Evolutionary conservation across 1,139 yeast species (phyloP).

Genomic region (Kodamaea ohmeri): DNA sequence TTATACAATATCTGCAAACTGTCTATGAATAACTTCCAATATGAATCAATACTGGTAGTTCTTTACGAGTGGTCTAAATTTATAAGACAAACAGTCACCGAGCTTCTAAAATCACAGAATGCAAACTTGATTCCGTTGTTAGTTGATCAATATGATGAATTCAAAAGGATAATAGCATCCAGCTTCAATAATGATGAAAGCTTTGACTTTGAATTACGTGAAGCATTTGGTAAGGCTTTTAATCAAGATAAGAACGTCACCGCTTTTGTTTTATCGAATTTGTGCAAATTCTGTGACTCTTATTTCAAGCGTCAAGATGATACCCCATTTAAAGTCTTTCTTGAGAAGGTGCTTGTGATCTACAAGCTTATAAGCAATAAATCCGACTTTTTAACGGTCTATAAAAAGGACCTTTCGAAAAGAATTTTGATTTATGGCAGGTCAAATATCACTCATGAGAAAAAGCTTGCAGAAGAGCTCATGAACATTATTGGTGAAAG

Average conservation of each 20-base stretch:
- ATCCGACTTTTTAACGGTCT: slow-evolving; percentile 30
- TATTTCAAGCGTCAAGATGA: slow-evolving; percentile 19
- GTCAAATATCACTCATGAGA: slow-evolving; percentile 24
- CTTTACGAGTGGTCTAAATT: slow-evolving; percentile 16
- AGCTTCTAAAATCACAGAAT: slow-evolving; percentile 7
- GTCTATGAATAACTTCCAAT: slow-evolving; percentile 12
- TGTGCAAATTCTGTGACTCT: slow-evolving; percentile 37
- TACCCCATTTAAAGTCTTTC: slow-evolving; percentile 20
- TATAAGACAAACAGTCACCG: slow-evolving; percentile 10
- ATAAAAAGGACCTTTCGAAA: slow-evolving; percentile 38
- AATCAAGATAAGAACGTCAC: slow-evolving; percentile 22
- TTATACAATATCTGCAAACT: slow-evolving; percentile 13
- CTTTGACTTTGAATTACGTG: slow-evolving; percentile 32
- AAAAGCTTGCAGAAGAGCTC: slow-evolving; percentile 25
- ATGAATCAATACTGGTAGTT: slow-evolving; percentile 14
- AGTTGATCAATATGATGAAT: slow-evolving; percentile 9
- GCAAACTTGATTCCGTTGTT: slow-evolving; percentile 8
- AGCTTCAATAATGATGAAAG: slow-evolving; percentile 15
- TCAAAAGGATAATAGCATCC: slow-evolving; percentile 9
- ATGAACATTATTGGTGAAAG: slow-evolving; percentile 32
- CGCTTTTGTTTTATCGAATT: slow-evolving; percentile 21
- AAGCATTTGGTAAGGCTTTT: slow-evolving; percentile 25
- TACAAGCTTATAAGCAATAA: slow-evolving; percentile 39
- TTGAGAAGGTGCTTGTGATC: slow-evolving; percentile 22
- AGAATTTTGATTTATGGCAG: slow-evolving; percentile 32